Evolutionary conservation across 1,139 yeast genomes (phyloP).

Genomic region (Sugiyamaella pinicola): DNA sequence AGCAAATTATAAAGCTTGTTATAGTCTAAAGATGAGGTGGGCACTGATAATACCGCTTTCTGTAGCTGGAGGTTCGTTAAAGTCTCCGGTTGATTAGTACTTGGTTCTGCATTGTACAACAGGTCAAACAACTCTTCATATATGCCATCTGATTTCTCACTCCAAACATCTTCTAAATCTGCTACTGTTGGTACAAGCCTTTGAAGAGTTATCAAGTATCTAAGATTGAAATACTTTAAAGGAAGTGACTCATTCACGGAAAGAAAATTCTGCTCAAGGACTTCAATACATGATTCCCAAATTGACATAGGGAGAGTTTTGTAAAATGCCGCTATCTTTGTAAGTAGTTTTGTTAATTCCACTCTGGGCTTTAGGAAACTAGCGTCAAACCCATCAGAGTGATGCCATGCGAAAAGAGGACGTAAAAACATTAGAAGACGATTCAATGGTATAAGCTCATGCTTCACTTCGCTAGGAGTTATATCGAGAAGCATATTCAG

Average conservation of each 20-base stretch:
- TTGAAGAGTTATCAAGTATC: constrained; percentile 45
- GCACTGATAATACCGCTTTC: constrained; percentile 26
- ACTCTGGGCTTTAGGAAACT: constrained; percentile 56
- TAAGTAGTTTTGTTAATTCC: constrained; percentile 54
- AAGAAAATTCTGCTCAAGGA: constrained; percentile 36
- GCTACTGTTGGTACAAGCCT: constrained; percentile 39
- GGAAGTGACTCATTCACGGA: constrained; percentile 46
- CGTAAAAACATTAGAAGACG: constrained; percentile 57
- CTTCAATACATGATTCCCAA: constrained; percentile 32
- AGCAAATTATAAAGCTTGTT: constrained; percentile 39
- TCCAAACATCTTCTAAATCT: constrained; percentile 39
- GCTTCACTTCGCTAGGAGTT: constrained; percentile 11
- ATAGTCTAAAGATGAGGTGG: constrained; percentile 39
- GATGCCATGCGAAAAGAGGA: constrained; percentile 58
- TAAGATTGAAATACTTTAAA: constrained; percentile 54
- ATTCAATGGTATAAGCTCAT: constrained; percentile 29
- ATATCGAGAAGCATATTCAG: constrained; percentile 51
- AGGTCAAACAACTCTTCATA: constrained; percentile 46
- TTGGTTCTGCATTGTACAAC: constrained; percentile 4
- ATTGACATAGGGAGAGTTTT: constrained; percentile 27
- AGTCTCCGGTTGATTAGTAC: constrained; percentile 9
- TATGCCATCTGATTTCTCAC: constrained; percentile 38
- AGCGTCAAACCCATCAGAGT: constrained; percentile 59
- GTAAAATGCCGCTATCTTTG: constrained; percentile 45
- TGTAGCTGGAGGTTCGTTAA: constrained; percentile 26